Base-by-base conservation (phyloP, 2,329 filamentous ascomycete genomes). In the Colletotrichum eleusines region DNA sequence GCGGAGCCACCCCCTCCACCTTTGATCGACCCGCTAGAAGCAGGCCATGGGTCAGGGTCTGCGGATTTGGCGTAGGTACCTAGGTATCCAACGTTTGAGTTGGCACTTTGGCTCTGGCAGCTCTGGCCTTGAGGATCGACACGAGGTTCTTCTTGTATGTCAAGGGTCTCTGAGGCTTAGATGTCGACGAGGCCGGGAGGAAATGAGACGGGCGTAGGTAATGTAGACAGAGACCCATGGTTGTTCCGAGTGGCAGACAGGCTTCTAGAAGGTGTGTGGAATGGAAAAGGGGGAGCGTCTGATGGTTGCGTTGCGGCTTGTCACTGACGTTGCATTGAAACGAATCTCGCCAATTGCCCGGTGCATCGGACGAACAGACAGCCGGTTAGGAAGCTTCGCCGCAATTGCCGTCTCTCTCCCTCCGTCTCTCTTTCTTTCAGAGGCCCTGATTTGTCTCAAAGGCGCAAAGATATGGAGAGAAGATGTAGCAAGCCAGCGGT, bases 281-380 rank as follows among this genome's bases (percentile, higher is more conserved):
- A 26, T 42, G 33, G 16, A 60, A 40, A 18, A 42, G 40, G n/a
- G n/a, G n/a, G n/a, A 20, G 48, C 16, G 20, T 16, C 40, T 58
- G 53, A 58, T 31, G 16, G 51, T 26, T 26, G 42, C 8, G 35
- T 42, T 42, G 40, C 40, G 40, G 23, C 35, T 46, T 51, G n/a
- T 63, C 44, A 66, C 40, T 38, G 64, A 60, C 46, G 60, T 44
- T 53, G 57, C 64, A 71, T 71, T 33, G 59, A 63, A 57, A 59
- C 58, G 58, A 68, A 71, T 71, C 44, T 71, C 58, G 59, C 59
- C 64, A 68, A 59, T 28, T 68, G 38, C 50, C 58, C 42, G 66
- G 51, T 28, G 64, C 58, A 68, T 68, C 64, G 64, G 64, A 71
- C 44, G 64, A 71, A 68, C 64, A 40, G 26, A 68, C 64, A 40